These are phyloP conservation scores for Lodderomyces elongisporus DNA, from an alignment of 1,139 yeast genomes.

Conservation along the genomic window DNA sequence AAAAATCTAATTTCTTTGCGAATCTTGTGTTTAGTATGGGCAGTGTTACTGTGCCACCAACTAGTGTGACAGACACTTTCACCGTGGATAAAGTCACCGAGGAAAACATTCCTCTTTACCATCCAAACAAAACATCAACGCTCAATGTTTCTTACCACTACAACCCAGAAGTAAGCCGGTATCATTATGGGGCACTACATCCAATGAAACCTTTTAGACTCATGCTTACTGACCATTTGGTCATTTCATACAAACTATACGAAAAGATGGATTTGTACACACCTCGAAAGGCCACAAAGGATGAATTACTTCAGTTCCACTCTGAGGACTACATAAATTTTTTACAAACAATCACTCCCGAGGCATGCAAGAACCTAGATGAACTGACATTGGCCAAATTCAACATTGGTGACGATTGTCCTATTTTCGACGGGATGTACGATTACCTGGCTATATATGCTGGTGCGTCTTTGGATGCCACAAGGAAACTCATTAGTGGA, in stretches of 20 bases:
- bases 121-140: constrained; percentile 27
- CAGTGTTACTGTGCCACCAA: no score
- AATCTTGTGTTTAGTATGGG: no score
- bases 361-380: constrained; percentile 56
- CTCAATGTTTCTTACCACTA: constrained; percentile 77
- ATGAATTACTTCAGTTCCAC: constrained; percentile 77
- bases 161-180: constrained; percentile 75
- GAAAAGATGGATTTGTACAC: constrained; percentile 86
- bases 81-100: constrained; percentile 54
- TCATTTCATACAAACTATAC: constrained; percentile 77
- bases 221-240: constrained; percentile 90
- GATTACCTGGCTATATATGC: constrained; percentile 84
- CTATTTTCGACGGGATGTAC: constrained; percentile 91
- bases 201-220: constrained; percentile 98
- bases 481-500: constrained; percentile 74
- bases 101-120: constrained; percentile 56
- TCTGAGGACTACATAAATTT: constrained; percentile 85
- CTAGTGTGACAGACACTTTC: constrained; percentile 30
- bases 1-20: no score
- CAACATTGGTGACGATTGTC: constrained; percentile 97
- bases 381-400: constrained; percentile 61
- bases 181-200: constrained; percentile 87
- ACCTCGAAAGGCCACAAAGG: constrained; percentile 76
- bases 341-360: constrained; percentile 76
- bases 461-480: constrained; percentile 92